Conservation (phyloP, 768 basidiomycete species). For the Leucogyrophana mollusca region DNA sequence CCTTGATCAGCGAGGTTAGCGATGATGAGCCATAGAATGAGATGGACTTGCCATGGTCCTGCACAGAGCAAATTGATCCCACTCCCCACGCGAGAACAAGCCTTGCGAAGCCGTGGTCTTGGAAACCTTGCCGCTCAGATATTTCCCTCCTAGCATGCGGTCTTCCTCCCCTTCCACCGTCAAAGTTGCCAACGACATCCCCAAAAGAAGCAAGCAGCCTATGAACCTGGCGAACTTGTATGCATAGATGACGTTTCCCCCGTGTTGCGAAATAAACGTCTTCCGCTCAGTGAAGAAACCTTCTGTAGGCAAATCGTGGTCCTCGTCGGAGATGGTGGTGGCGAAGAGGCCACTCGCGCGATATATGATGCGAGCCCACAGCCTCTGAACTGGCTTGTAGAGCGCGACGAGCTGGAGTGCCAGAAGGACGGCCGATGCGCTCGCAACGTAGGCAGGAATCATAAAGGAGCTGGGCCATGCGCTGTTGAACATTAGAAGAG, state of each 20-base stretch:
- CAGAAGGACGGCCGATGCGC: conserved; percentile 7
- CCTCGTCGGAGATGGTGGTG: no score
- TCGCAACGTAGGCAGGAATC: conserved; percentile 11
- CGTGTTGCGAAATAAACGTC: conserved; percentile 20
- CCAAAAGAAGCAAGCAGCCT: conserved; percentile 19
- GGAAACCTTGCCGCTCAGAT: not conserved
- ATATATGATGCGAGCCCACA: no score
- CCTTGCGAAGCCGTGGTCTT: not conserved
- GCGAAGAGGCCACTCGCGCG: no score
- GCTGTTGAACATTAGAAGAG: not conserved
- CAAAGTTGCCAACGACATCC: conserved; percentile 12
- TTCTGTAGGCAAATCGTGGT: no score
- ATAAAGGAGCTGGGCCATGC: conserved; percentile 8
- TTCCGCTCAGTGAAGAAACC: conserved; percentile 26
- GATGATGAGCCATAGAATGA: not conserved
- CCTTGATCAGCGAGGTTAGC: conserved; percentile 21
- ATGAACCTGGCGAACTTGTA: conserved; percentile 20
- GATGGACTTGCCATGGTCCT: conserved; percentile 11
- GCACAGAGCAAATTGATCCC: conserved; percentile 10
- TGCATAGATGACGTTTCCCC: conserved; percentile 19
- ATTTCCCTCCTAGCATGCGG: not conserved
- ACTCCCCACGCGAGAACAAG: conserved; percentile 2
- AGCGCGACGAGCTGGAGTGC: conserved; percentile 1
- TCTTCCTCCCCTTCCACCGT: conserved; percentile 5
- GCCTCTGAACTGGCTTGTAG: conserved; percentile 3